phyloP scores from a whole-genome alignment of 805 yeast genomes.

The Candida dendrica region DNA sequence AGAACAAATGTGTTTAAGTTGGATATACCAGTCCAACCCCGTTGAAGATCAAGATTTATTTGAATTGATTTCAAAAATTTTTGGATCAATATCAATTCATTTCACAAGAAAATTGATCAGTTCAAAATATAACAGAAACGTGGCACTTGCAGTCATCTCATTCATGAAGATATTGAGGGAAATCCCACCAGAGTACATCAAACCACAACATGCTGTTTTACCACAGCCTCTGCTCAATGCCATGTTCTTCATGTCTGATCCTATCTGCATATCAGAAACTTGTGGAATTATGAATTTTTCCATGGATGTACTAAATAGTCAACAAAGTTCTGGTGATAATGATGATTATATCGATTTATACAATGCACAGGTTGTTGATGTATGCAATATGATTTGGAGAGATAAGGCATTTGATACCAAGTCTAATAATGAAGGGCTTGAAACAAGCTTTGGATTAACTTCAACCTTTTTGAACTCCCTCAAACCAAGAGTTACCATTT shows the following conservation, averaged over 20 bases:
- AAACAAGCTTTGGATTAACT: conserved; percentile 25
- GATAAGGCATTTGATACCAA: conserved; percentile 40
- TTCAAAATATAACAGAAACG: conserved; percentile 1
- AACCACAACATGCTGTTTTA: conserved; percentile 22
- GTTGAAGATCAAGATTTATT: not conserved
- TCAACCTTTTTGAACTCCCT: conserved; percentile 20
- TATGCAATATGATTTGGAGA: conserved; percentile 50
- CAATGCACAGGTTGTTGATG: conserved; percentile 47
- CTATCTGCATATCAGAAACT: conserved; percentile 36
- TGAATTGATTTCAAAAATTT: too few species aligned
- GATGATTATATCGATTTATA: conserved; percentile 27
- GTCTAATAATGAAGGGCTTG: conserved; percentile 21
- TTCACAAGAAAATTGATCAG: not conserved
- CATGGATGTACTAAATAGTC: conserved; percentile 9
- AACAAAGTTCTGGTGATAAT: conserved; percentile 5
- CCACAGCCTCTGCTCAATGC: conserved; percentile 33
- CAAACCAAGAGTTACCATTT: conserved; percentile 15
- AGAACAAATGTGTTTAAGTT: not conserved
- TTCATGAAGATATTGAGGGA: conserved; percentile 7
- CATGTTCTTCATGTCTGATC: conserved; percentile 33
- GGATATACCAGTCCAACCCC: not conserved
- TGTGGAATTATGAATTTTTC: conserved; percentile 40
- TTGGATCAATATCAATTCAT: not conserved
- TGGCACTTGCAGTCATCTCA: conserved; percentile 5
- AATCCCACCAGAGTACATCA: conserved; percentile 16